phyloP scores from a whole-genome alignment of 176 grass and related monocot genomes.

The Elymus sibiricus region DNA sequence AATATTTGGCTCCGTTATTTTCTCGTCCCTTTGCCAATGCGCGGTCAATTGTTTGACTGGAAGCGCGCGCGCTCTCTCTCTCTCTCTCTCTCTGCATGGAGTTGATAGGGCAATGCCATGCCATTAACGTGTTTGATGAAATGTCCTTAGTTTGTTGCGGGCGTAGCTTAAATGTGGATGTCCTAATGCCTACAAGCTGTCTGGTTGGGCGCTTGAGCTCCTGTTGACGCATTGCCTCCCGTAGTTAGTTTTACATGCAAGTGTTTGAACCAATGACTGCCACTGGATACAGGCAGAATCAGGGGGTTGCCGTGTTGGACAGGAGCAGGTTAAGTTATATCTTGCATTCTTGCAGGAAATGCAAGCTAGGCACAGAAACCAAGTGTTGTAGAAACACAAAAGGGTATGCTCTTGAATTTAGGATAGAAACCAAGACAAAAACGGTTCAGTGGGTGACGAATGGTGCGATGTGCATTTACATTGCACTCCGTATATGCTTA shows the following conservation, averaged over 20 bases:
- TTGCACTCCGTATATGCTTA: not conserved
- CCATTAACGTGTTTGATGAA: constrained; percentile 24
- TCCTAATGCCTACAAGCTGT: not conserved
- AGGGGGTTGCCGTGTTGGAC: not conserved
- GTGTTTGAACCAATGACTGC: not conserved
- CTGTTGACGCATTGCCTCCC: not conserved
- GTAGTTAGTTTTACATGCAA: not conserved
- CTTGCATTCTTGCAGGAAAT: not conserved
- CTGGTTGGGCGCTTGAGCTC: not conserved
- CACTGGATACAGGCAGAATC: not conserved
- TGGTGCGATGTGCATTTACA: not conserved
- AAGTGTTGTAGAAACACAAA: not conserved
- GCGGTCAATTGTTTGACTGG: not conserved
- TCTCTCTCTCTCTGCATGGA: not conserved
- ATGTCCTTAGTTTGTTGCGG: not conserved
- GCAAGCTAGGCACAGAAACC: not conserved
- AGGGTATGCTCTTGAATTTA: not conserved
- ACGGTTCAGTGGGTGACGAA: not conserved
- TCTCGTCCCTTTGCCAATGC: not conserved
- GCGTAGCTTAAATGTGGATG: not conserved
- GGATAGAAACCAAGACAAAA: not conserved
- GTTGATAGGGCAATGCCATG: not conserved
- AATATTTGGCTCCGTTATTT: not conserved
- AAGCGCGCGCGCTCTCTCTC: not conserved
- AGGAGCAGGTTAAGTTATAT: not conserved